Evolutionary conservation across 208 protist species (phyloP), one percentile per base, ranked within the genome.

Genomic region (Trypanosoma boissoni): DNA sequence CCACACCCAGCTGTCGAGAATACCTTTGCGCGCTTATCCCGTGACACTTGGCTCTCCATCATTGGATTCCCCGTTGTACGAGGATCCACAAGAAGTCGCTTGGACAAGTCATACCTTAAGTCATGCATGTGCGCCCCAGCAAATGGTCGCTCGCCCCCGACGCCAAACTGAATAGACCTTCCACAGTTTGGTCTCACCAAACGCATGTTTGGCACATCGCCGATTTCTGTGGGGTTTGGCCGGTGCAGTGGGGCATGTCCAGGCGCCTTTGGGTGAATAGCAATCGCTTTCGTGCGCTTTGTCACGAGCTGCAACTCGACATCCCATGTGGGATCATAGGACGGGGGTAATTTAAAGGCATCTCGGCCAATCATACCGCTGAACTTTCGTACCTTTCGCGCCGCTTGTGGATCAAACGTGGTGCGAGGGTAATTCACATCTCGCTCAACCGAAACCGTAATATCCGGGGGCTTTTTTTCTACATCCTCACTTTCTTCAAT

Each of bases 231-330:
- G 2, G 61, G 54, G 65, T 74, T 74, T 8, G 78, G 36, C 24
- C 58, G 39, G 55, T 83, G 75, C 43, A 84, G 52, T n/a, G 58
- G 65, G 7, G 74, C 70, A 45, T 88, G 85, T n/a, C 80, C 85
- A 12, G 85, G 80, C 0, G 85, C 78, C 6, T 27, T 55, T 7
- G 80, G 66, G 58, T 92, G 68, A 51, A 92, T 92, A 32, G 78
- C 31, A 21, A 63, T 74, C 16, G 52, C 37, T 16, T 54, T 68
- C 20, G 63, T 63, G 24, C 76, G 78, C 42, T 66, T 52, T 52
- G 74, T 68, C n/a, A 76, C 66, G 28, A 48, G 52, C 20, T 60
- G 68, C 21, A 48, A 57, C 44, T 76, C 78, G 32, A 72, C 57
- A 18, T 63, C 57, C 32, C 76, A 69, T 3, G 78, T 55, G 39